Conservation (phyloP, 352 stramenopile species). For the Phytophthora pluvialis region DNA sequence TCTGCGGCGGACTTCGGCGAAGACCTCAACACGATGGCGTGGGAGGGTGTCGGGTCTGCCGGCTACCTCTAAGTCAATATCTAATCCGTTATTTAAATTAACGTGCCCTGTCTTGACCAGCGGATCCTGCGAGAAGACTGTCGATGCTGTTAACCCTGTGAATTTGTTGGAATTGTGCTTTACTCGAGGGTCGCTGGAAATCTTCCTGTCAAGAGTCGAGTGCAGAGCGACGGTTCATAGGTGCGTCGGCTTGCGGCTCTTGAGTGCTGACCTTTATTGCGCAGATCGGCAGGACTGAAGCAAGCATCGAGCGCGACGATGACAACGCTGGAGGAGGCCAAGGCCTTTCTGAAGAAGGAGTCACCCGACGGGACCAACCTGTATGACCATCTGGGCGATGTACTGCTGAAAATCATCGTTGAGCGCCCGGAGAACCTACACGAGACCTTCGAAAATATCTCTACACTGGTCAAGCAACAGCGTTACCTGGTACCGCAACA, state of each 20-base stretch:
- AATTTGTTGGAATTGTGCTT: slow-evolving; percentile 3
- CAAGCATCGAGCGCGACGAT: slow-evolving; percentile 27
- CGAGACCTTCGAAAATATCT: slow-evolving; percentile 90
- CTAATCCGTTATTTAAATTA: slow-evolving; percentile 30
- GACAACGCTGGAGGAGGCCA: slow-evolving; percentile 87
- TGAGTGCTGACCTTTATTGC: slow-evolving; percentile 5
- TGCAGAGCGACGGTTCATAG: slow-evolving; percentile 31
- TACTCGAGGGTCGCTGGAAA: slow-evolving; percentile 22
- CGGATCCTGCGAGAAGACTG: too few relatives aligned
- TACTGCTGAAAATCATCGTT: slow-evolving; percentile 86
- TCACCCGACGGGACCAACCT: slow-evolving; percentile 75
- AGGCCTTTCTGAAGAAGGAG: slow-evolving; percentile 90
- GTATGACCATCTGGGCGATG: slow-evolving; percentile 87
- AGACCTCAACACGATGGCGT: slow-evolving; percentile 69
- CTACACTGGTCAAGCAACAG: slow-evolving; percentile 84
- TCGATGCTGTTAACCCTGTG: slow-evolving; percentile 1
- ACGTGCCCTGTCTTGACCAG: slow-evolving; percentile 3
- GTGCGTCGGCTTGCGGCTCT: neutral
- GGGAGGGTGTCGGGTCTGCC: slow-evolving; percentile 72
- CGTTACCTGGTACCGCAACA: slow-evolving; percentile 53
- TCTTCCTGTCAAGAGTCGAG: slow-evolving; percentile 29
- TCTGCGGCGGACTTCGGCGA: slow-evolving; percentile 53
- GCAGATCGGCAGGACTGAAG: slow-evolving; percentile 9
- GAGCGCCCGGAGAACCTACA: slow-evolving; percentile 87
- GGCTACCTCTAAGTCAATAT: slow-evolving; percentile 58